These are phyloP conservation scores for Ambrosia hybrid DNA, from an alignment of 140 eudicot genomes.

Conservation along the genomic window DNA sequence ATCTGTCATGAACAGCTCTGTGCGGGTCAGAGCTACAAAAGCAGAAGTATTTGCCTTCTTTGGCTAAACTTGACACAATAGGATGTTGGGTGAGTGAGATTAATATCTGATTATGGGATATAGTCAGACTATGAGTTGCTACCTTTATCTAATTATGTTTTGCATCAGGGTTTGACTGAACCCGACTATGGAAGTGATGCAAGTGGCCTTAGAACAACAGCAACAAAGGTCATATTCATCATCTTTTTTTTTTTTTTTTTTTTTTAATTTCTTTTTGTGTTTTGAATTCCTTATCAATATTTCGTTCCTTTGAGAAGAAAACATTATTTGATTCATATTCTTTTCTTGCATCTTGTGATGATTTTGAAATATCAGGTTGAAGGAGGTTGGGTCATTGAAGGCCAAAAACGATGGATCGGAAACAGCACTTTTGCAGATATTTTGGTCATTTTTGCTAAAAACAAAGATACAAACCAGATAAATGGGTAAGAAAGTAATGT, in stretches of 20 bases:
- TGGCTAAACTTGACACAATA: conserved; percentile 69
- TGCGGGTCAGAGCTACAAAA: conserved; percentile 96
- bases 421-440: conserved; percentile 98
- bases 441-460: conserved; percentile 85
- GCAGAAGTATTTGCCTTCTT: conserved; percentile 83
- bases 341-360: conserved; percentile 12
- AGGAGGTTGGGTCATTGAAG: conserved; percentile 98
- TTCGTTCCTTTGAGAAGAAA: neutral
- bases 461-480: conserved; percentile 78
- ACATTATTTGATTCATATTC: neutral
- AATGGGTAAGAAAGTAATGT: conserved; percentile 62
- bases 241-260: neutral
- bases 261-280: neutral
- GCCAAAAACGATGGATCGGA: conserved; percentile 98
- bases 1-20: conserved; percentile 47
- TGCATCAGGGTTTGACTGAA: conserved; percentile 77
- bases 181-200: conserved; percentile 99
- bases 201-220: conserved; percentile 81
- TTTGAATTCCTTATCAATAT: conserved; percentile 13
- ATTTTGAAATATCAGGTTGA: conserved; percentile 56
- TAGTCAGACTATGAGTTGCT: neutral
- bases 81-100: conserved; percentile 84
- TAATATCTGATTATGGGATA: conserved; percentile 15
- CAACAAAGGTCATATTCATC: conserved; percentile 61
- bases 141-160: neutral